These are phyloP conservation scores for Lepidium africanum DNA, from an alignment of 345 rosid species.

Conservation along the genomic window DNA sequence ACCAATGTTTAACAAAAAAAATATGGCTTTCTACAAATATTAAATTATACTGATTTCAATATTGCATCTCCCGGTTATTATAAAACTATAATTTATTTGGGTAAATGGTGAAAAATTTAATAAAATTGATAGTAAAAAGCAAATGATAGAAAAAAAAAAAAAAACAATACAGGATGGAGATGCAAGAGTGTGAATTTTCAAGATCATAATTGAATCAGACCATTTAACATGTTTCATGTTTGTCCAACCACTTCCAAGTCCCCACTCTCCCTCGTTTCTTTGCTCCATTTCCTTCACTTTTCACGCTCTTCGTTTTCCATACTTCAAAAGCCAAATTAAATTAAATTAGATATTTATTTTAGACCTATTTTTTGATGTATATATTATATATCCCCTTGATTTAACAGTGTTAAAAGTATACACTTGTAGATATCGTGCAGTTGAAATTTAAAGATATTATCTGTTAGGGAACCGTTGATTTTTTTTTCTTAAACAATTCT, in stretches of 20 bases:
- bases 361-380: not conserved
- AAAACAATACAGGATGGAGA: slow-evolving; percentile 10
- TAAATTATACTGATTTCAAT: not conserved
- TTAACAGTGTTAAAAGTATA: not conserved
- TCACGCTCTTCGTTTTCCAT: not conserved
- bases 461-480: slow-evolving; percentile 1
- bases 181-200: slow-evolving; percentile 25
- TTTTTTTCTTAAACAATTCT: not conserved
- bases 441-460: slow-evolving; percentile 2
- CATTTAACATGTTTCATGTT: slow-evolving; percentile 18
- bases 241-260: slow-evolving; percentile 23
- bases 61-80: not conserved
- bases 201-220: slow-evolving; percentile 11
- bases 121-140: not conserved
- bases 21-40: not conserved
- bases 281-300: slow-evolving; percentile 14
- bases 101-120: not conserved
- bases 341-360: not conserved
- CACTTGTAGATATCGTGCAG: not conserved
- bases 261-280: slow-evolving; percentile 15
- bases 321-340: not conserved
- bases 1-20: too few relatives aligned
- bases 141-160: not conserved
- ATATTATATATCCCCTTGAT: not conserved
- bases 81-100: not conserved